phyloP scores from a whole-genome alignment of 768 basidiomycete genomes.

The Leccinum truebloodii region DNA sequence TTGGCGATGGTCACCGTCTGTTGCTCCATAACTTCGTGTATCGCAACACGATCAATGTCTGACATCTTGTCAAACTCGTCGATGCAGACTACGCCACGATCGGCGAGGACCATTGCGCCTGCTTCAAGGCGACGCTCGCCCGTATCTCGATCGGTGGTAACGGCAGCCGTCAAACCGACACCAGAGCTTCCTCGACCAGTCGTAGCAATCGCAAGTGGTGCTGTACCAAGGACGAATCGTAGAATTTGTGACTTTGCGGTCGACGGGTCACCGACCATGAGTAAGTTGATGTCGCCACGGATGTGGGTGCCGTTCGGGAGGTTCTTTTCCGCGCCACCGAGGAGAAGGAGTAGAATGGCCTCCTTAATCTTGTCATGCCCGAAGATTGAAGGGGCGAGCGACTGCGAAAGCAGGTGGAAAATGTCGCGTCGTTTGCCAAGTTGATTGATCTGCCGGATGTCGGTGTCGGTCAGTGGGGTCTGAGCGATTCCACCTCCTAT shows the following conservation, averaged over 20 bases:
- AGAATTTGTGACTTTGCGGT: conserved; percentile 97
- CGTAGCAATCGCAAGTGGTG: conserved; percentile 96
- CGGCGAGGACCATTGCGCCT: conserved; percentile 99
- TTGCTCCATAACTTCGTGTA: conserved; percentile 99
- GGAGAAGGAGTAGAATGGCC: conserved; percentile 87
- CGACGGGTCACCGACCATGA: conserved; percentile 99
- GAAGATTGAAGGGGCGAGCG: conserved; percentile 96
- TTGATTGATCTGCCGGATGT: conserved; percentile 96
- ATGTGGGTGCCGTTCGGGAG: conserved; percentile 97
- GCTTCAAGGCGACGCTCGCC: conserved; percentile 97
- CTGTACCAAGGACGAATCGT: conserved; percentile 93
- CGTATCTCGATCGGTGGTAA: conserved; percentile 97
- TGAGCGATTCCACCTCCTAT: conserved; percentile 94
- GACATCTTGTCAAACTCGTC: conserved; percentile 99
- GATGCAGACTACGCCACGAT: conserved; percentile 98
- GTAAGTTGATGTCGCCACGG: conserved; percentile 97
- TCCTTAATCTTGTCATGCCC: conserved; percentile 96
- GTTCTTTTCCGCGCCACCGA: conserved; percentile 98
- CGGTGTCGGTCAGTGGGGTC: conserved; percentile 85
- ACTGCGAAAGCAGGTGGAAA: conserved; percentile 87
- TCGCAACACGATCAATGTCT: conserved; percentile 96
- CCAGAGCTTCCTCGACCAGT: conserved; percentile 98
- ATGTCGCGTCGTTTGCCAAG: conserved; percentile 85
- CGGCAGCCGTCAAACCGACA: conserved; percentile 97
- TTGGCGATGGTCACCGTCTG: conserved; percentile 99